Evolutionary conservation across 1,139 yeast species (phyloP).

Genomic region (Meyerozyma athensensis): DNA sequence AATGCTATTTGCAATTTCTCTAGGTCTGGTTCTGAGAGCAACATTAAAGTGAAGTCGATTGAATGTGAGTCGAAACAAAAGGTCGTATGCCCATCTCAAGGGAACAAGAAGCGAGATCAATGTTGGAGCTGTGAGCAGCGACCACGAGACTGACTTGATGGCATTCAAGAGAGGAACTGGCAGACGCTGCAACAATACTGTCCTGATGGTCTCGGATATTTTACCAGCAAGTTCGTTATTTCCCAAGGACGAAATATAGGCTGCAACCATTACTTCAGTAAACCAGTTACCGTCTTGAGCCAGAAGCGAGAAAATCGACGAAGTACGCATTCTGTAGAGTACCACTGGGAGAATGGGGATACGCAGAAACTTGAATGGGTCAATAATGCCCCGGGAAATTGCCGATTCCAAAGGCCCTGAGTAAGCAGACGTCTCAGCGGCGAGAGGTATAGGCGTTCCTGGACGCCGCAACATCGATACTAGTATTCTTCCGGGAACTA

Average conservation of each 20-base stretch:
- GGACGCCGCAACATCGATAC: slow-evolving; percentile 25
- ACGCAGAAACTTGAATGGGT: slow-evolving; percentile 37
- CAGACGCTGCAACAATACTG: not conserved
- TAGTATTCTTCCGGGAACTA: slow-evolving; percentile 34
- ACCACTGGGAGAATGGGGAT: slow-evolving; percentile 39
- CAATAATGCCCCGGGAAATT: slow-evolving; percentile 31
- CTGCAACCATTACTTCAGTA: slow-evolving; percentile 33
- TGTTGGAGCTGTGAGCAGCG: slow-evolving; percentile 1
- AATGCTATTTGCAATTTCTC: slow-evolving; percentile 35
- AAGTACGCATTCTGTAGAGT: slow-evolving; percentile 36
- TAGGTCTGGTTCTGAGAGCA: slow-evolving; percentile 27
- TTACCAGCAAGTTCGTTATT: slow-evolving; percentile 26
- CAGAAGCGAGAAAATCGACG: slow-evolving; percentile 29
- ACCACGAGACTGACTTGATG: not conserved
- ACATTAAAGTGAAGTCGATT: slow-evolving; percentile 41
- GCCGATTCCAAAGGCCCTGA: slow-evolving; percentile 30
- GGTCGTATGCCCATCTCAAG: slow-evolving; percentile 33
- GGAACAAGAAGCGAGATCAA: slow-evolving; percentile 15
- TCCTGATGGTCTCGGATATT: slow-evolving; percentile 13
- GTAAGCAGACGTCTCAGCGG: not conserved
- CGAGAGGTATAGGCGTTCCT: slow-evolving; percentile 5
- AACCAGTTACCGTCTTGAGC: slow-evolving; percentile 21
- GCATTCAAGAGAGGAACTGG: slow-evolving; percentile 3
- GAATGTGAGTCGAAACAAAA: slow-evolving; percentile 35
- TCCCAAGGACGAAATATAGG: slow-evolving; percentile 38